Conservation (phyloP, 2,329 filamentous ascomycete genomes). For the Ophiostoma populinum region DNA sequence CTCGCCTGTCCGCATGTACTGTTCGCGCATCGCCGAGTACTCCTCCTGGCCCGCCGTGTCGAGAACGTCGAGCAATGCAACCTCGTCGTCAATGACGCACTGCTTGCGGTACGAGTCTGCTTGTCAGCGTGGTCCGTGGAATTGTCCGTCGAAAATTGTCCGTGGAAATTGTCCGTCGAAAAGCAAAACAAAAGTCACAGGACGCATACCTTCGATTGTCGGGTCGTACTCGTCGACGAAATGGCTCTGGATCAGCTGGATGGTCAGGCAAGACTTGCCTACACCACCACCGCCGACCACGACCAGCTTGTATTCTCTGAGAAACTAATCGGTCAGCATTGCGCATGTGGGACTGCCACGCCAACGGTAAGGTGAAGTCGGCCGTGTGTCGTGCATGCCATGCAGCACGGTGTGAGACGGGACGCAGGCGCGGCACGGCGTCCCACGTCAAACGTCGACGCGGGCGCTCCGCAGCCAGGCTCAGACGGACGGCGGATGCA, state of each 20-base stretch:
- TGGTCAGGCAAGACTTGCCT: conserved; percentile 97
- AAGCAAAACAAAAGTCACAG: conserved; percentile 10
- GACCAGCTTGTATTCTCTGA: conserved; percentile 88
- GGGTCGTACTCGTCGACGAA: conserved; percentile 99
- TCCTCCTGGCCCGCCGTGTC: conserved; percentile 98
- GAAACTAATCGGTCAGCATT: conserved; percentile 36
- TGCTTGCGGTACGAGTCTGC: conserved; percentile 99
- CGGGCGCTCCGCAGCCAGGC: too few relatives aligned
- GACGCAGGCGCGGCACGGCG: conserved; percentile 1
- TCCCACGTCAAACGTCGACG: too few relatives aligned
- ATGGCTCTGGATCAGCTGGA: conserved; percentile 88
- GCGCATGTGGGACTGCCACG: neutral
- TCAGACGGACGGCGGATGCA: too few relatives aligned
- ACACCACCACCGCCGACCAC: conserved; percentile 97
- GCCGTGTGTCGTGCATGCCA: neutral
- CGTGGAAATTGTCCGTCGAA: too few relatives aligned
- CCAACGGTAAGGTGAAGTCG: neutral
- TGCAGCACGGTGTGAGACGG: conserved; percentile 2
- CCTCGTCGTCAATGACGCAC: conserved; percentile 96
- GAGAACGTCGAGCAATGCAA: conserved; percentile 90
- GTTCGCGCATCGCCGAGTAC: conserved; percentile 97
- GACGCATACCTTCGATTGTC: conserved; percentile 81
- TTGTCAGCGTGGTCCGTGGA: neutral
- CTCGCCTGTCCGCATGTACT: conserved; percentile 98
- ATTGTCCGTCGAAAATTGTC: too few relatives aligned